A percentile compares a stretch with the other conserved stretches of the same genome.
Evolutionary conservation across 2,329 filamentous ascomycete species (phyloP).

Genomic region (Penicillium aurantiogriseum): DNA sequence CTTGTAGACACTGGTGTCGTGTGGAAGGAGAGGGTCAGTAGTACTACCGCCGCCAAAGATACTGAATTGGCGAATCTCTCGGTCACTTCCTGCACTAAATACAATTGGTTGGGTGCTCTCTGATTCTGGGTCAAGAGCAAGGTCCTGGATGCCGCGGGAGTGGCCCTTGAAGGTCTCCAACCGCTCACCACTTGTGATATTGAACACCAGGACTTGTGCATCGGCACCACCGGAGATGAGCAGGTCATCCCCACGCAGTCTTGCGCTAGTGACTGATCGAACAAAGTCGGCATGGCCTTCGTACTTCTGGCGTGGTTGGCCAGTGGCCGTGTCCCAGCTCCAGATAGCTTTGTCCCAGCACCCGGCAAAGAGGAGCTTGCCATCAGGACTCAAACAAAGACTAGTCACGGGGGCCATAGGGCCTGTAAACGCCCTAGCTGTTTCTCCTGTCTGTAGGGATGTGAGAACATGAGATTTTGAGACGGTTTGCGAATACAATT

Average conservation of each 20-base stretch:
- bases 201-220: constrained; percentile 81
- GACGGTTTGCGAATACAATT: constrained; percentile 11
- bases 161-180: constrained; percentile 78
- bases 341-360: constrained; percentile 94
- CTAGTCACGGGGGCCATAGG: constrained; percentile 78
- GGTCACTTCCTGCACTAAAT: constrained; percentile 78
- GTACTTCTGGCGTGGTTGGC: constrained; percentile 57
- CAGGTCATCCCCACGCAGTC: constrained; percentile 58
- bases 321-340: constrained; percentile 70
- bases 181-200: constrained; percentile 64
- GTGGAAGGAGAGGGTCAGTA: constrained; percentile 66
- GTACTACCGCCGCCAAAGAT: constrained; percentile 39
- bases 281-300: constrained; percentile 88
- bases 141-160: constrained; percentile 72
- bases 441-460: constrained; percentile 45
- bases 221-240: constrained; percentile 76
- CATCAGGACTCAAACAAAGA: constrained; percentile 61
- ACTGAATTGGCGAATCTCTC: constrained; percentile 68
- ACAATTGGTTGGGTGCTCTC: constrained; percentile 51
- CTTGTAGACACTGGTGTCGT: constrained; percentile 88
- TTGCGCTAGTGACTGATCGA: constrained; percentile 69
- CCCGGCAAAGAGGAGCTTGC: constrained; percentile 71
- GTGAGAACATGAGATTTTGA: constrained; percentile 2
- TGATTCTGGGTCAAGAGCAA: constrained; percentile 68
- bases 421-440: constrained; percentile 60